Percentiles rank a stretch among this genome's conserved stretches.
Conservation (phyloP, 2,329 filamentous ascomycete species). For the Septoria linicola region DNA sequence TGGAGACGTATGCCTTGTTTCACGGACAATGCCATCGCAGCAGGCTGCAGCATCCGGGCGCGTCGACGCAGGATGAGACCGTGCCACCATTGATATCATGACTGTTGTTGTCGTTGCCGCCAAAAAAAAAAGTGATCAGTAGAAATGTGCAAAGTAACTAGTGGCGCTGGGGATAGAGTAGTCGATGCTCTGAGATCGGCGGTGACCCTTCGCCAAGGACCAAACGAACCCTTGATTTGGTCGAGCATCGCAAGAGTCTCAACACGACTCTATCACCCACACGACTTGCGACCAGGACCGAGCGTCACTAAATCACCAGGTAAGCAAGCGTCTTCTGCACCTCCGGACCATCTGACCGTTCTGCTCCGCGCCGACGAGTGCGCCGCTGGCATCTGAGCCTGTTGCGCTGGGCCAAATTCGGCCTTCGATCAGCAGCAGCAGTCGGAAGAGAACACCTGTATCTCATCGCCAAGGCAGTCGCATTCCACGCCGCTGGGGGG, state of each 20-base stretch:
- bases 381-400: constrained; percentile 5
- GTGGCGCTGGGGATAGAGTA: no score
- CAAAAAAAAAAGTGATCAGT: no score
- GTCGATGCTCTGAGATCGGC: no score
- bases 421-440: constrained; percentile 4
- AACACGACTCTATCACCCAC: no score
- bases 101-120: no score
- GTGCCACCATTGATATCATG: no score
- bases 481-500: constrained; percentile 12
- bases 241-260: no score
- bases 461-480: constrained; percentile 23
- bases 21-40: background rate
- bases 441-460: constrained; percentile 22
- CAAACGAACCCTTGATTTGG: no score
- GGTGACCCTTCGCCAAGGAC: no score
- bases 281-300: background rate
- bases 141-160: no score
- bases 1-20: background rate
- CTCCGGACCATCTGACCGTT: background rate
- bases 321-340: constrained; percentile 14
- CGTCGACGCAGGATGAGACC: no score
- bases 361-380: constrained; percentile 5
- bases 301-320: constrained; percentile 8
- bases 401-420: constrained; percentile 16
- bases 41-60: no score